Evolutionary conservation across 1,284 basidiomycete species (phyloP), one percentile per base, ranked within the genome.

Genomic region (Trametes polyzona): DNA sequence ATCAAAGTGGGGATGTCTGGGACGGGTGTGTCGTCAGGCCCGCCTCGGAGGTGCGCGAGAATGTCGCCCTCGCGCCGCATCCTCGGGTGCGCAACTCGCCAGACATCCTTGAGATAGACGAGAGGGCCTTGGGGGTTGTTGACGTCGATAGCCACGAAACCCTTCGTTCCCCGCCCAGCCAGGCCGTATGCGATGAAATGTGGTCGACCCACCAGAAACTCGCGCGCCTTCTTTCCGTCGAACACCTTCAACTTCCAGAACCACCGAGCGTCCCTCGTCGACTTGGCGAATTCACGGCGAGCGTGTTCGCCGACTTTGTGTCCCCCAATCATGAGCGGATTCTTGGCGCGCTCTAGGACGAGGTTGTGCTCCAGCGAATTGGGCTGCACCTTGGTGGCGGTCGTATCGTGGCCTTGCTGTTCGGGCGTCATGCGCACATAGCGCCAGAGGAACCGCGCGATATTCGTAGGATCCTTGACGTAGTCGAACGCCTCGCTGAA

Each of bases 21-120:
- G 8, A 53, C 50, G 6, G n/a, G n/a, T n/a, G n/a, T n/a, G n/a
- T n/a, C n/a, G n/a, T n/a, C n/a, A n/a, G n/a, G n/a, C n/a, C n/a
- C n/a, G n/a, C n/a, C n/a, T n/a, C n/a, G n/a, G 16, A 19, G 2
- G 21, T 27, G 17, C 32, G 9, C 1, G 17, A 59, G 53, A 3
- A 47, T 41, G 7, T 11, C 11, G 16, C 58, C 58, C 14, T 59
- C 58, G 39, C 43, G 35, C 33, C 49, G 39, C n/a, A 59, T 52
- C 7, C 29, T 46, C 2, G 35, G 32, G 24, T 33, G 24, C n/a
- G 19, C 29, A 9, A 59, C 46, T 14, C 58, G 58, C 58, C 58
- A 60, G 2, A 47, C 51, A 29, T 60, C 58, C 54, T 60, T 60
- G 19, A 60, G 26, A 14, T 49, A 52, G 0, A 52, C 54, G n/a